Conservation (phyloP, 495 filamentous ascomycete species). For the Aspergillus ellipticus region DNA sequence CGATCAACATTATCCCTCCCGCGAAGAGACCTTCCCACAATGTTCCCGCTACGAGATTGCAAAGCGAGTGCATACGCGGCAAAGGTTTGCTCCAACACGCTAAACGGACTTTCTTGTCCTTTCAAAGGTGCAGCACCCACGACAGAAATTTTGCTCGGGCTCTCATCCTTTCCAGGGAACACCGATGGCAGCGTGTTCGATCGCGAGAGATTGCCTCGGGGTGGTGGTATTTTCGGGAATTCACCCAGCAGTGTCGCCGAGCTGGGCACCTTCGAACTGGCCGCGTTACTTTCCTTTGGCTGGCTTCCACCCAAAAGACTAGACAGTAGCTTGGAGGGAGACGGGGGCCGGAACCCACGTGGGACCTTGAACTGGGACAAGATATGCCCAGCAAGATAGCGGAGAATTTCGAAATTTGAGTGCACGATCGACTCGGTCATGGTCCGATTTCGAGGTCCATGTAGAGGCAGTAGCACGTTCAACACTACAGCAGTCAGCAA, state of each 20-base stretch:
- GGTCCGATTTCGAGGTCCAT: conserved; percentile 61
- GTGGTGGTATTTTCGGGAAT: conserved; percentile 38
- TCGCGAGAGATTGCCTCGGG: conserved; percentile 30
- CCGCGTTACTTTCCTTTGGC: conserved; percentile 27
- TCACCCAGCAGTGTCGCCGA: conserved; percentile 36
- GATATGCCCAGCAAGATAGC: conserved; percentile 60
- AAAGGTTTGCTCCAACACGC: conserved; percentile 80
- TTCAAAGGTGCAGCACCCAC: conserved; percentile 32
- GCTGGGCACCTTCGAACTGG: conserved; percentile 33
- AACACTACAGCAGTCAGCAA: conserved; percentile 42
- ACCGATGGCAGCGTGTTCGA: conserved; percentile 40
- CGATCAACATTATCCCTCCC: conserved; percentile 70
- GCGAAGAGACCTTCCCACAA: conserved; percentile 71
- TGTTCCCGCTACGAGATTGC: conserved; percentile 77
- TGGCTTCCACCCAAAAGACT: conserved; percentile 65
- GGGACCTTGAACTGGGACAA: conserved; percentile 54
- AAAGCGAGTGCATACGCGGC: conserved; percentile 78
- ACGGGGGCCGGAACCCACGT: conserved; percentile 63
- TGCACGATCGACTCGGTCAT: conserved; percentile 53
- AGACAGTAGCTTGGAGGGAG: conserved; percentile 87
- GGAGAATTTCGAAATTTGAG: conserved; percentile 65
- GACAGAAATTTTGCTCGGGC: conserved; percentile 31
- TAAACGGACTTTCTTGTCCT: conserved; percentile 49
- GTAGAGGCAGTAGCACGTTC: conserved; percentile 64
- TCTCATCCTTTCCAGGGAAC: conserved; percentile 34